Percentiles rank a stretch among this genome's conserved stretches.
phyloP scores from a whole-genome alignment of 371 early-diverging fungal genomes.

The Mucor sp. region DNA sequence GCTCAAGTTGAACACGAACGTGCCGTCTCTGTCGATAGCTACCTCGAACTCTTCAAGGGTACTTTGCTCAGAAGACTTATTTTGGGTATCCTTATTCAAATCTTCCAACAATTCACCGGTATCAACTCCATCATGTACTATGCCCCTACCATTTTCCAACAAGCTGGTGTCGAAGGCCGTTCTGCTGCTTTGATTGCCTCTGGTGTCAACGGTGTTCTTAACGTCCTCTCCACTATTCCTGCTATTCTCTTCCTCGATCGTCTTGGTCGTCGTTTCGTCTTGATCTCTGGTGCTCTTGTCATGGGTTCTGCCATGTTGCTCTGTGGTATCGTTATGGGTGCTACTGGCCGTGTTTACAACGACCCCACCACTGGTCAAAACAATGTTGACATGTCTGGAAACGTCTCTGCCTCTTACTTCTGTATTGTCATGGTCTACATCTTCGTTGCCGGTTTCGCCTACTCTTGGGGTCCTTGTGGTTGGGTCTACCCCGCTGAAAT shows the following conservation, averaged over 20 bases:
- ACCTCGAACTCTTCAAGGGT: constrained; percentile 72
- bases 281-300: constrained; percentile 46
- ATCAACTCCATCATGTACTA: constrained; percentile 60
- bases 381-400: constrained; percentile 36
- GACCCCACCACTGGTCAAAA: constrained; percentile 17
- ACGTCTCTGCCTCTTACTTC: constrained; percentile 43
- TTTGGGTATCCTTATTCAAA: constrained; percentile 76
- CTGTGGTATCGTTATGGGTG: constrained; percentile 49
- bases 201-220: constrained; percentile 75
- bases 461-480: constrained; percentile 57
- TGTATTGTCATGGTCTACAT: constrained; percentile 55
- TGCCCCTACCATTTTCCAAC: constrained; percentile 70
- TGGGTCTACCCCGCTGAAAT: constrained; percentile 72
- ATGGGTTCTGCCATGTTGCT: constrained; percentile 51
- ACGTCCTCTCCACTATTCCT: constrained; percentile 72
- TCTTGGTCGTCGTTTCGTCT: constrained; percentile 47
- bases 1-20: constrained; percentile 71
- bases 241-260: constrained; percentile 66
- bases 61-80: constrained; percentile 60
- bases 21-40: constrained; percentile 63
- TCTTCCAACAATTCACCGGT: constrained; percentile 63
- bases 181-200: constrained; percentile 67
- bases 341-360: constrained; percentile 19
- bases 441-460: constrained; percentile 53
- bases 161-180: constrained; percentile 58